Evolutionary conservation across 352 stramenopile genomes (phyloP), one percentile per base, ranked within the genome.

Genomic region (Halophytophthora batemanensis): DNA sequence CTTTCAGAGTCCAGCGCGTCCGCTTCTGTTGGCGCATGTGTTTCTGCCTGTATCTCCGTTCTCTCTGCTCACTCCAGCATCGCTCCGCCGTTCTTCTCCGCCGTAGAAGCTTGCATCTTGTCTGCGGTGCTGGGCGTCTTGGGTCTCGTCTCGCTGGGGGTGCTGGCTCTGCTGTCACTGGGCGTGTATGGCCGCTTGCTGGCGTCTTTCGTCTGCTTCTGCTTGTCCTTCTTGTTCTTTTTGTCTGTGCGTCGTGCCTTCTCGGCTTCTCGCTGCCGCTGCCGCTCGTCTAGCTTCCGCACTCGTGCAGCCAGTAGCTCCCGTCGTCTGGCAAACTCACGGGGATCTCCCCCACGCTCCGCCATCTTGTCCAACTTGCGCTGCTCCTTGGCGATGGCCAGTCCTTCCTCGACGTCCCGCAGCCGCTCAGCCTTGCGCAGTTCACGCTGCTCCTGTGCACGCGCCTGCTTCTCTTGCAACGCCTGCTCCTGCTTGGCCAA

Each of bases 361-460:
- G 78, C 76, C 6, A 89, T 64, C 17, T 59, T 68, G 48, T 82
- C 56, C n/a, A 92, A 64, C 39, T 69, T 63, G 22, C 74, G 77
- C 23, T 86, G 69, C 43, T 90, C 76, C 40, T 82, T 82, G 14
- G 69, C 68, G 50, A 86, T 84, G 33, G 72, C 72, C 19, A 74
- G 58, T 53, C 82, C 74, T 35, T 88, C 80, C 18, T 87, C 72
- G 12, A 82, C 51, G 45, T 86, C 72, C 7, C 56, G 69, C 6
- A 86, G 52, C 5, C 72, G 71, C 49, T 74, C 71, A 8, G 61
- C 67, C 39, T 73, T 78, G 47, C 85, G 82, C 17, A 46, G 49
- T 10, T 64, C 73, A 3, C 80, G 59, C 35, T 80, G 82, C 7
- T 66, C 64, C 11, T 73, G 56, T 21, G 63, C 58, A 6, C 56